Percentiles rank a stretch among this genome's conserved stretches.
These are phyloP conservation scores for Akanthomyces dipterigenus DNA, from an alignment of 2,329 filamentous ascomycete species.

Conservation along the genomic window DNA sequence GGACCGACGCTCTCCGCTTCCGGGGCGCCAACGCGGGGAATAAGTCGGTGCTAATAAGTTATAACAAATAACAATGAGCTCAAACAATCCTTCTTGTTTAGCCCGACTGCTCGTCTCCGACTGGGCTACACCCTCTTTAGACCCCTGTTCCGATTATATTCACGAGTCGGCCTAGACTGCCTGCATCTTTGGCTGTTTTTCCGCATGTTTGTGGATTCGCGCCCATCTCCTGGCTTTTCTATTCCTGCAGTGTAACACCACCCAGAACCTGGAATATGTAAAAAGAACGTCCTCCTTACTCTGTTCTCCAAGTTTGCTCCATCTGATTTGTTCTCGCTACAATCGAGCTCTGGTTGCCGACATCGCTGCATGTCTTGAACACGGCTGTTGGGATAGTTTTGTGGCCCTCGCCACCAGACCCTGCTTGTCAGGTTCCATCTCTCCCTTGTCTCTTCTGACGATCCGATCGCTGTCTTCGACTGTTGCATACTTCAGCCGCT, in stretches of 20 bases:
- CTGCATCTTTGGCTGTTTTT: neutral
- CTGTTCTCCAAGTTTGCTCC: neutral
- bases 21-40: neutral
- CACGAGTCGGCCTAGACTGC: neutral
- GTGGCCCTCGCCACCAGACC: neutral
- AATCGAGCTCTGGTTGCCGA: neutral
- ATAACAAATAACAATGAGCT: neutral
- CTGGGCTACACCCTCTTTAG: neutral
- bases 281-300: neutral
- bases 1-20: neutral
- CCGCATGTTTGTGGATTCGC: neutral
- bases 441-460: neutral
- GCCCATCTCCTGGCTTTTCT: neutral
- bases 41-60: neutral
- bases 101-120: neutral
- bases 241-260: neutral
- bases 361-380: neutral
- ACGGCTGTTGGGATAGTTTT: neutral
- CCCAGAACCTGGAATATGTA: neutral
- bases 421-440: neutral
- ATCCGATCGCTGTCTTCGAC: neutral
- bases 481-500: neutral
- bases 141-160: constrained; percentile 4
- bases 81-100: neutral
- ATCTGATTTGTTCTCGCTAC: neutral